phyloP scores from a whole-genome alignment of 2,329 filamentous ascomycete species.

The Fusarium nelsonii region DNA sequence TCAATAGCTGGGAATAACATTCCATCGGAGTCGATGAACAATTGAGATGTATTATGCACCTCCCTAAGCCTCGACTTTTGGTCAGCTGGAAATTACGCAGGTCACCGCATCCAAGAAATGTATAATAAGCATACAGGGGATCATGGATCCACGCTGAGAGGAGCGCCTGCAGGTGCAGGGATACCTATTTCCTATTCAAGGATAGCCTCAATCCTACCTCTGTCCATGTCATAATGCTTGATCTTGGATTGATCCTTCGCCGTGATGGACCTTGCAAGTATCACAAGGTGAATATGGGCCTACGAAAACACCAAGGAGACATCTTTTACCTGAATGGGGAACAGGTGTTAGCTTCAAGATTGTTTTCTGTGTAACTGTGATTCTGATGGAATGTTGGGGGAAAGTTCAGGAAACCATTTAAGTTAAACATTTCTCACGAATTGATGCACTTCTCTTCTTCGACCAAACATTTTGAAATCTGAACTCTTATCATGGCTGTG shows the following conservation, averaged over 20 bases:
- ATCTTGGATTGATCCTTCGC: not conserved
- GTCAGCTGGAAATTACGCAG: too few relatives aligned
- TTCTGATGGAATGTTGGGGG: fast-evolving
- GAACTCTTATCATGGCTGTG: constrained; percentile 39
- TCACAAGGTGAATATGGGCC: not conserved
- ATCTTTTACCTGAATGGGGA: not conserved
- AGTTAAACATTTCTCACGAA: not conserved
- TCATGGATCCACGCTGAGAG: not conserved
- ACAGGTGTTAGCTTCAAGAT: not conserved
- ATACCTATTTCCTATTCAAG: not conserved
- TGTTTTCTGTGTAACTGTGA: not conserved
- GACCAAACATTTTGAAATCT: not conserved
- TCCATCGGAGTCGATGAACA: too few relatives aligned
- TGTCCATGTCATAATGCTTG: not conserved
- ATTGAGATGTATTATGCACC: too few relatives aligned
- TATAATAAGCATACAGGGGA: not conserved
- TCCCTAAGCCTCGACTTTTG: too few relatives aligned
- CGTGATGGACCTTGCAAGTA: not conserved
- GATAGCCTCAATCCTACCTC: not conserved
- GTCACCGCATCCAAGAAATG: too few relatives aligned
- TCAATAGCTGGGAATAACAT: too few relatives aligned
- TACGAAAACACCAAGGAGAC: not conserved
- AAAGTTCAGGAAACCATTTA: not conserved
- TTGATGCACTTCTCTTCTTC: not conserved
- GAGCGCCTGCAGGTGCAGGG: not conserved